Evolutionary conservation across 371 early-diverging fungal species (phyloP).

Genomic region (Mucor irregularis): DNA sequence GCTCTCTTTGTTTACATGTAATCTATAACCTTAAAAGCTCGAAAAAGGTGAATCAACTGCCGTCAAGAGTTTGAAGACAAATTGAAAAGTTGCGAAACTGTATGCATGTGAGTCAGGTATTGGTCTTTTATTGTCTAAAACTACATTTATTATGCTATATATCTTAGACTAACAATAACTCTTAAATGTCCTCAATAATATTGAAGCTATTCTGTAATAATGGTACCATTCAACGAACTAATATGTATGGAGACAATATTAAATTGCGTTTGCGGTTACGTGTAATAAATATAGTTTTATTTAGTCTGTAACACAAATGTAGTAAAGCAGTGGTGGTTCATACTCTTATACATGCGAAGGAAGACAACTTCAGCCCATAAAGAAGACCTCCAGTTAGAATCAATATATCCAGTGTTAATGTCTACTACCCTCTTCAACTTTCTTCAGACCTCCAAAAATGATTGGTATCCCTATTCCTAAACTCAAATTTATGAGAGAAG

Average conservation of each 20-base stretch:
- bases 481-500: not conserved
- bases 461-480: slow-evolving; percentile 4
- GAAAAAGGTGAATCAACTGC: too few relatives aligned
- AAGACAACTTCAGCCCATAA: slow-evolving; percentile 6
- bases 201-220: slow-evolving; percentile 6
- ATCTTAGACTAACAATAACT: slow-evolving; percentile 2
- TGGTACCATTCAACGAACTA: slow-evolving; percentile 8
- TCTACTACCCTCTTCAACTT: slow-evolving; percentile 2
- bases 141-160: slow-evolving; percentile 6
- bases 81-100: slow-evolving; percentile 3
- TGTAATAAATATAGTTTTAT: slow-evolving; percentile 6
- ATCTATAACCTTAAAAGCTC: too few relatives aligned
- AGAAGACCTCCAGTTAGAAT: slow-evolving; percentile 6
- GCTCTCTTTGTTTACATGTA: too few relatives aligned
- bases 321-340: slow-evolving; percentile 1
- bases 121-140: slow-evolving; percentile 12
- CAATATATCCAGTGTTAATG: slow-evolving; percentile 4
- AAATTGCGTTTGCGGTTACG: slow-evolving; percentile 5
- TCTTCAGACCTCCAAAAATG: slow-evolving; percentile 2
- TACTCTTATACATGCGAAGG: slow-evolving; percentile 7
- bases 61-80: too few relatives aligned
- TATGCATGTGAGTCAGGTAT: slow-evolving; percentile 7
- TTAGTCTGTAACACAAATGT: not conserved
- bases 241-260: slow-evolving; percentile 8
- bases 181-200: slow-evolving; percentile 9